Conservation (phyloP, 345 rosid species). For the Raphanus raphanistrum region DNA sequence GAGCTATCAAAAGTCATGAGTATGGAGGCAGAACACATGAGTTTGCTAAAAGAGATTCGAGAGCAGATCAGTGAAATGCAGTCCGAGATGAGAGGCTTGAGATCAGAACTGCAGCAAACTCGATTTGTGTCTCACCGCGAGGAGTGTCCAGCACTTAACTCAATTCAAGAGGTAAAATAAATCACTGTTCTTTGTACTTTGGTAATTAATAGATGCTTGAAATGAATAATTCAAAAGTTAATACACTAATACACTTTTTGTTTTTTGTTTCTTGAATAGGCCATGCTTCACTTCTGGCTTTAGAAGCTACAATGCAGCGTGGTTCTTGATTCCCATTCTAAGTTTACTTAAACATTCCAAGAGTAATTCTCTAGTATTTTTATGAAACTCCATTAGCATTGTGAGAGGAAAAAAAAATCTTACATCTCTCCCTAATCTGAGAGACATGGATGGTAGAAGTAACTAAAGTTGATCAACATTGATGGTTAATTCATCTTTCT, state of each 20-base stretch:
- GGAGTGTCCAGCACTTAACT: slow-evolving; percentile 42
- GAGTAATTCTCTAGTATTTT: neutral
- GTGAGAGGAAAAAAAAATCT: neutral
- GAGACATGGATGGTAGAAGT: neutral
- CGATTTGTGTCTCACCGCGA: slow-evolving; percentile 40
- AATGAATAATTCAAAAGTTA: neutral
- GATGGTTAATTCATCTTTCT: neutral
- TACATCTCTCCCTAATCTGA: neutral
- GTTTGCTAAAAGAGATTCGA: slow-evolving; percentile 59
- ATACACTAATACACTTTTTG: neutral
- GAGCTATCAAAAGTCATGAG: slow-evolving; percentile 42
- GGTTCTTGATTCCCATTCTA: slow-evolving; percentile 7
- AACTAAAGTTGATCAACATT: neutral
- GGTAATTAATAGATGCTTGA: neutral
- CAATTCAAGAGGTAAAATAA: slow-evolving; percentile 33
- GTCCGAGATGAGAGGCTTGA: slow-evolving; percentile 53
- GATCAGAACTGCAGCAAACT: slow-evolving; percentile 39
- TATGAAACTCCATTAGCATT: slow-evolving; percentile 22
- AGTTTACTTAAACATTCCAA: slow-evolving; percentile 18
- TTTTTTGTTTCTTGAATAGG: slow-evolving; percentile 50
- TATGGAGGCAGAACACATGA: slow-evolving; percentile 43
- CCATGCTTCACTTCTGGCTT: slow-evolving; percentile 80
- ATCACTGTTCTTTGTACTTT: neutral
- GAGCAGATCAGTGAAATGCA: slow-evolving; percentile 68
- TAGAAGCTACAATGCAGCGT: slow-evolving; percentile 35